Evolutionary conservation across 2,329 filamentous ascomycete genomes (phyloP).

Genomic region (Myotisia sp.): DNA sequence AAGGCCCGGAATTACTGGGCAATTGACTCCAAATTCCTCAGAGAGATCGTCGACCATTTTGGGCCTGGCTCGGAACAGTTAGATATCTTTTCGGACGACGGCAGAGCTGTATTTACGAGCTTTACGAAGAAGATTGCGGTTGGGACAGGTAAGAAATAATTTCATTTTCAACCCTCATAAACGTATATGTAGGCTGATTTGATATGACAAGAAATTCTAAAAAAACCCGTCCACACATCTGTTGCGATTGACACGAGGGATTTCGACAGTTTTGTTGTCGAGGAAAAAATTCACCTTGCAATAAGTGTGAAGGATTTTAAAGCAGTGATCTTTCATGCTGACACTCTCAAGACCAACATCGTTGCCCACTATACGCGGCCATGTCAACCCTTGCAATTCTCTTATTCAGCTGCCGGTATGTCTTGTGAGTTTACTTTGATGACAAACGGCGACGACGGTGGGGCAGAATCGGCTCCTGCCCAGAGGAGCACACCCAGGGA

Average conservation of each 20-base stretch:
- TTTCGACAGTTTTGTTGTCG: constrained; percentile 46
- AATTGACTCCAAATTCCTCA: constrained; percentile 42
- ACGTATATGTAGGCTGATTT: constrained; percentile 3
- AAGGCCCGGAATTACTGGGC: constrained; percentile 44
- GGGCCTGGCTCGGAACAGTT: constrained; percentile 50
- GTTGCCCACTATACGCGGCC: constrained; percentile 46
- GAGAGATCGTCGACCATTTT: constrained; percentile 51
- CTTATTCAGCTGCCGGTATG: constrained; percentile 42
- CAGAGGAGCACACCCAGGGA: constrained; percentile 24
- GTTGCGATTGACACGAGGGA: constrained; percentile 48
- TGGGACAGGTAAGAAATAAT: constrained; percentile 37
- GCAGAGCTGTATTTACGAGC: constrained; percentile 48
- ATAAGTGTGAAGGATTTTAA: constrained; percentile 54
- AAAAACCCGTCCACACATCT: constrained; percentile 50
- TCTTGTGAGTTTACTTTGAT: constrained; percentile 49
- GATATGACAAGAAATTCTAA: constrained; percentile 41
- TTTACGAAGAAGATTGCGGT: constrained; percentile 51
- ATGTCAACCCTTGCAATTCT: constrained; percentile 46
- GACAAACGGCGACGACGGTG: constrained; percentile 44
- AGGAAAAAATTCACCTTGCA: constrained; percentile 46
- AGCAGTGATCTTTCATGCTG: constrained; percentile 48
- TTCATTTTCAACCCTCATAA: constrained; percentile 8
- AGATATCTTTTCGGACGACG: constrained; percentile 45
- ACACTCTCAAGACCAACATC: constrained; percentile 41
- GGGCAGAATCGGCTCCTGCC: constrained; percentile 27